Conservation (phyloP, 495 filamentous ascomycete genomes). For the Parathielavia appendiculata region DNA sequence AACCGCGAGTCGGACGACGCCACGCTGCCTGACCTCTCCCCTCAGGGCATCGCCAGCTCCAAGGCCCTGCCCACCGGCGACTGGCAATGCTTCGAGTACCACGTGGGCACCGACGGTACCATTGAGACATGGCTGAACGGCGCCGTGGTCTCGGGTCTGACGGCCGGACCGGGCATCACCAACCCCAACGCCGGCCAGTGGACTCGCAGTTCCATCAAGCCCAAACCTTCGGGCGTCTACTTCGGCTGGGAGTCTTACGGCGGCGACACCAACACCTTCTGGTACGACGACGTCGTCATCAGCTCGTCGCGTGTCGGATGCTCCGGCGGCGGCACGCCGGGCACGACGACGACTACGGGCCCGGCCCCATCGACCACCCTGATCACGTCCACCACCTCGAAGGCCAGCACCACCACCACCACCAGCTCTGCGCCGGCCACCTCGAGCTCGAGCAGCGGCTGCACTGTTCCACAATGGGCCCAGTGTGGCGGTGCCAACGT, state of each 20-base stretch:
- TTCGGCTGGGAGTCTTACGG: conserved; percentile 59
- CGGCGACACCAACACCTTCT: conserved; percentile 54
- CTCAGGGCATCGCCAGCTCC: conserved; percentile 50
- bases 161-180: conserved; percentile 35
- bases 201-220: conserved; percentile 42
- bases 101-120: conserved; percentile 49
- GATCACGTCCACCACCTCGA: not conserved
- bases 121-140: conserved; percentile 56
- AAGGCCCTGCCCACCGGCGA: conserved; percentile 40
- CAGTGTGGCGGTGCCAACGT: conserved; percentile 6
- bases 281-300: conserved; percentile 52
- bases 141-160: conserved; percentile 46
- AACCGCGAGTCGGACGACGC: conserved; percentile 58
- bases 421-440: conserved; percentile 3
- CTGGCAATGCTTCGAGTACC: conserved; percentile 57
- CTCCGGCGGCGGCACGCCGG: conserved; percentile 1
- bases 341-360: not conserved
- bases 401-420: not conserved
- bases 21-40: conserved; percentile 55
- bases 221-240: conserved; percentile 49
- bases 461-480: conserved; percentile 5
- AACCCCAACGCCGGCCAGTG: conserved; percentile 51
- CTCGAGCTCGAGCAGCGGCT: conserved; percentile 8
- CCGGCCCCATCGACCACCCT: not conserved
- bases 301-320: conserved; percentile 46